Conservation (phyloP, 2,329 filamentous ascomycete genomes). For the Acrocalymma vagum region DNA sequence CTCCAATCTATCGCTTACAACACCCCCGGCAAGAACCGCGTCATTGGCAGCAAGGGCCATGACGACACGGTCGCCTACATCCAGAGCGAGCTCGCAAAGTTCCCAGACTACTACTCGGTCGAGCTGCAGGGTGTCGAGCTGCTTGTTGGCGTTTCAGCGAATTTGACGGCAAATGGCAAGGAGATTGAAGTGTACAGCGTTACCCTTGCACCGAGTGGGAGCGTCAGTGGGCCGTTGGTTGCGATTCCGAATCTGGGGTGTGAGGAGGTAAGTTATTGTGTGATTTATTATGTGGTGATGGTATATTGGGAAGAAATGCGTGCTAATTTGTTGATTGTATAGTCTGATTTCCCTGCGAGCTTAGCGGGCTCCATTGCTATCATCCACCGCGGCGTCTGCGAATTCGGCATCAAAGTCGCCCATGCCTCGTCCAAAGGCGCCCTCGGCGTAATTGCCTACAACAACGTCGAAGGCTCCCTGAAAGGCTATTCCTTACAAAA, state of each 20-base stretch:
- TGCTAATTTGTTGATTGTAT: conserved; percentile 4
- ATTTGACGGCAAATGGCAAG: conserved; percentile 39
- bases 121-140: conserved; percentile 37
- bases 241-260: conserved; percentile 45
- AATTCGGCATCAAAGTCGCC: conserved; percentile 76
- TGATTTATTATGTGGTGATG: no score
- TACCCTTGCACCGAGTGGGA: conserved; percentile 40
- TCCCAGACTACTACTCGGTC: conserved; percentile 49
- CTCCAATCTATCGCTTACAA: conserved; percentile 51
- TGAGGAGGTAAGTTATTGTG: conserved; percentile 29
- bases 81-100: conserved; percentile 35
- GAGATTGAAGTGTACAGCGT: conserved; percentile 34
- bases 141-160: conserved; percentile 31
- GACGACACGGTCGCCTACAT: conserved; percentile 51
- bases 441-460: conserved; percentile 74
- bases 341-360: conserved; percentile 68
- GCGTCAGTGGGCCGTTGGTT: conserved; percentile 38
- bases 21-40: conserved; percentile 49
- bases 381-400: conserved; percentile 73
- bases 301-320: no score
- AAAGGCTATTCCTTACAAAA: conserved; percentile 44
- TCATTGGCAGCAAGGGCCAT: conserved; percentile 50
- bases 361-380: conserved; percentile 73
- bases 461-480: conserved; percentile 69
- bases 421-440: conserved; percentile 67